Percentiles rank a stretch among this genome's conserved stretches.
These are phyloP conservation scores for Auricularia sp. DNA, from an alignment of 768 basidiomycete genomes.

Conservation along the genomic window DNA sequence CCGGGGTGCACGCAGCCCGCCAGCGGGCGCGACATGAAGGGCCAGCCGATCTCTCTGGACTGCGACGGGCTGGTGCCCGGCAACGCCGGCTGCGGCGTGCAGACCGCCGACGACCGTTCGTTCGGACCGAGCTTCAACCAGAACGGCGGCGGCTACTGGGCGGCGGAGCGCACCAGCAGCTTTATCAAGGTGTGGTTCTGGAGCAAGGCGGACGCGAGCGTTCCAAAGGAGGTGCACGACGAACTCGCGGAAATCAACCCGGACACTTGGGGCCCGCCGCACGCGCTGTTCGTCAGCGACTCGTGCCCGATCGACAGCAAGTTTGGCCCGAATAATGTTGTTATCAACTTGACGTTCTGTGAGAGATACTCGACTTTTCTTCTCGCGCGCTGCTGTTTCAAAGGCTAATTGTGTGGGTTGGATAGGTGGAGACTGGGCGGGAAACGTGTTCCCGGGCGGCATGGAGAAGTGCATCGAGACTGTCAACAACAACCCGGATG, in stretches of 20 bases:
- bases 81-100: constrained; percentile 51
- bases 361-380: not conserved
- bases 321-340: constrained; percentile 8
- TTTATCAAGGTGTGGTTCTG: constrained; percentile 8
- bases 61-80: constrained; percentile 38
- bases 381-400: not conserved
- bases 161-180: constrained; percentile 11
- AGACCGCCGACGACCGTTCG: constrained; percentile 28
- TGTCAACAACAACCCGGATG: constrained; percentile 9
- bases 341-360: constrained; percentile 6
- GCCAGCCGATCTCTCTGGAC: constrained; percentile 29
- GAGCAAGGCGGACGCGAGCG: not conserved
- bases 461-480: constrained; percentile 4
- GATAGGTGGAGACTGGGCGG: constrained; percentile 10
- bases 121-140: constrained; percentile 50
- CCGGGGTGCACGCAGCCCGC: constrained; percentile 8
- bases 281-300: constrained; percentile 5
- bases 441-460: constrained; percentile 8
- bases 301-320: constrained; percentile 7
- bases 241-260: constrained; percentile 4
- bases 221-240: not conserved
- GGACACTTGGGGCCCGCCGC: constrained; percentile 8
- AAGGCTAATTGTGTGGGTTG: not conserved
- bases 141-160: constrained; percentile 48
- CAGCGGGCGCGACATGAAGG: constrained; percentile 12